A percentile compares a stretch with the other conserved stretches of the same genome.
Conservation (phyloP, 805 yeast genomes). For the Zygosaccharomyces rouxii region DNA sequence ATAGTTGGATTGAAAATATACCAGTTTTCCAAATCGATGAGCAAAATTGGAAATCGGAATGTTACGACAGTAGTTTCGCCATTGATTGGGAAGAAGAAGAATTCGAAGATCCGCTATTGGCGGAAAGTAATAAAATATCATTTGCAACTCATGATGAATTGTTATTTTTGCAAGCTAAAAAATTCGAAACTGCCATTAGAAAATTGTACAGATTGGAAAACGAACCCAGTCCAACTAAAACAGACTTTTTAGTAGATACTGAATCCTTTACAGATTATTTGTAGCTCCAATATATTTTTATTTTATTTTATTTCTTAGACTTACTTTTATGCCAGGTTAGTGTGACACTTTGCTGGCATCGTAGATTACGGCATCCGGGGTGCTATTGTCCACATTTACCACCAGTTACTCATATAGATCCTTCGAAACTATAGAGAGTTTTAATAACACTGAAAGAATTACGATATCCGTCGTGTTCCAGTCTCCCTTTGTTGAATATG, state of each 20-base stretch:
- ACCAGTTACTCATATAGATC: neutral
- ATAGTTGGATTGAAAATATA: slow-evolving; percentile 55
- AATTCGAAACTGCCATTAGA: slow-evolving; percentile 25
- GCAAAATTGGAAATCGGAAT: slow-evolving; percentile 20
- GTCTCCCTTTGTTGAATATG: neutral
- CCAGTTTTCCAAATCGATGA: slow-evolving; percentile 39
- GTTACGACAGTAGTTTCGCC: slow-evolving; percentile 24
- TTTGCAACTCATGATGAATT: slow-evolving; percentile 21
- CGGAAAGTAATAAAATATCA: slow-evolving; percentile 10
- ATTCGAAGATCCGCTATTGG: slow-evolving; percentile 18
- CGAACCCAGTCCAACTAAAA: slow-evolving; percentile 5
- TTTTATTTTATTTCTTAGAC: neutral
- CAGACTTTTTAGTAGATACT: slow-evolving; percentile 7
- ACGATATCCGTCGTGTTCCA: neutral
- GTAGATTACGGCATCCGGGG: slow-evolving; percentile 3
- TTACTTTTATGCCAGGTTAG: neutral
- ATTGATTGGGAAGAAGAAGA: slow-evolving; percentile 35
- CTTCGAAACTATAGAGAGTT: neutral
- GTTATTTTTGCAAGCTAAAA: slow-evolving; percentile 24
- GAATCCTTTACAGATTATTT: slow-evolving; percentile 11
- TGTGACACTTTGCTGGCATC: slow-evolving; percentile 1
- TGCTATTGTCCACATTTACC: neutral
- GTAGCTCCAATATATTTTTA: slow-evolving; percentile 4
- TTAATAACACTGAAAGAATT: neutral
- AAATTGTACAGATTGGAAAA: slow-evolving; percentile 18